Conservation (phyloP, 306 rosid species). For the Lagenaria siceraria region DNA sequence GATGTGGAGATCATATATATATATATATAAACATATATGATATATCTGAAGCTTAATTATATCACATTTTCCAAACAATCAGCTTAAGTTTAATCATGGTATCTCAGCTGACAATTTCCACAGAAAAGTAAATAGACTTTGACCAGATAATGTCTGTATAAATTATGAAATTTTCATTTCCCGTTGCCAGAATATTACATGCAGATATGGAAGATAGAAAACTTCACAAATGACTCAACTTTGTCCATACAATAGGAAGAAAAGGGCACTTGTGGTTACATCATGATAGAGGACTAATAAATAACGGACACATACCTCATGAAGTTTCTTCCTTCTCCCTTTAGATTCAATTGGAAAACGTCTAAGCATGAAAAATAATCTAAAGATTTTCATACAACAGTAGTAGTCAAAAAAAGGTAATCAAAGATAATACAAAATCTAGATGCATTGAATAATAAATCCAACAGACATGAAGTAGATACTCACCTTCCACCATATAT, state of each 20-base stretch:
- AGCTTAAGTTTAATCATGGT: neutral
- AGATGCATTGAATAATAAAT: constrained; percentile 9
- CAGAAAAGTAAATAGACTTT: neutral
- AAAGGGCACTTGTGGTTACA: neutral
- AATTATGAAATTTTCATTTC: neutral
- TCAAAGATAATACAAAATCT: constrained; percentile 5
- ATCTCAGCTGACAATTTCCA: neutral
- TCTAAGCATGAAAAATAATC: constrained; percentile 94
- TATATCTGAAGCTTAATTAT: neutral
- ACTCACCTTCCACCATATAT: constrained; percentile 92
- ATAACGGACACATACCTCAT: constrained; percentile 55
- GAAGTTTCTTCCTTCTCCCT: constrained; percentile 96
- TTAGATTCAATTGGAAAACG: constrained; percentile 95
- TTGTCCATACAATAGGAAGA: neutral
- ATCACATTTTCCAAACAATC: neutral
- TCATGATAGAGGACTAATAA: constrained; percentile 12
- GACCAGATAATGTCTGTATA: neutral
- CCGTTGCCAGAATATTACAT: neutral
- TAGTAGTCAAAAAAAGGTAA: constrained; percentile 1
- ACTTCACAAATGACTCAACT: neutral
- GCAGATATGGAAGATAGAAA: neutral
- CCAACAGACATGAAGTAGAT: constrained; percentile 9
- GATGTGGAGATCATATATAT: neutral
- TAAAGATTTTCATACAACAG: constrained; percentile 12
- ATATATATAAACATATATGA: neutral